A percentile compares a stretch with the other conserved stretches of the same genome.
Conservation (phyloP, 306 rosid species). For the Lablab purpureus region DNA sequence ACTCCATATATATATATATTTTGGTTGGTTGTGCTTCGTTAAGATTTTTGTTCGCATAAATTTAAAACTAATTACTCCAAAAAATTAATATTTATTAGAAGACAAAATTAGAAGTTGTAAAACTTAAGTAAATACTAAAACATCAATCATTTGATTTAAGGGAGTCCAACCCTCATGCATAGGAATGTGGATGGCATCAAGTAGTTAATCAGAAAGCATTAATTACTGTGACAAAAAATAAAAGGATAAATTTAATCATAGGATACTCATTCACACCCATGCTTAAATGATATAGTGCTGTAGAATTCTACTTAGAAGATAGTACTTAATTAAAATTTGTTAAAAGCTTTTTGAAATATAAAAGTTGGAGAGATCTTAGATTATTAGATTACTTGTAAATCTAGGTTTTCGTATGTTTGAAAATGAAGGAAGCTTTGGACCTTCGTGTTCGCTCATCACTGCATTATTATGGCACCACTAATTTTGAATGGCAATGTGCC, state of each 20-base stretch:
- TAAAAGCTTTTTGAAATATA: slow-evolving; percentile 16
- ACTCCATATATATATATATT: too few species aligned
- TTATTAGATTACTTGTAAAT: slow-evolving; percentile 9
- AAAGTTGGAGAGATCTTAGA: slow-evolving; percentile 17
- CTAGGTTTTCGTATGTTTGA: slow-evolving; percentile 4
- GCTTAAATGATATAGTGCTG: neutral
- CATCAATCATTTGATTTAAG: too few species aligned
- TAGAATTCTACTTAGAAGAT: neutral
- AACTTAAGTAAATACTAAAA: too few species aligned
- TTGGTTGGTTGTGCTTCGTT: too few species aligned
- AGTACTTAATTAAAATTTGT: neutral
- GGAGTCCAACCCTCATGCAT: too few species aligned
- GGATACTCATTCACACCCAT: neutral
- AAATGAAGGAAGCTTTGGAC: slow-evolving; percentile 21
- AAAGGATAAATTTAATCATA: neutral
- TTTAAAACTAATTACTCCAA: too few species aligned
- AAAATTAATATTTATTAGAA: too few species aligned
- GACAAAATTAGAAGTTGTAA: too few species aligned
- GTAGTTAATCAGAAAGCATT: slow-evolving; percentile 9
- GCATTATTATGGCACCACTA: slow-evolving; percentile 37
- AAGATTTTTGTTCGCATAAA: too few species aligned
- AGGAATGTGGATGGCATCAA: neutral
- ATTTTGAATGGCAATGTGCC: slow-evolving; percentile 28
- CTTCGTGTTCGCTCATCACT: slow-evolving; percentile 33
- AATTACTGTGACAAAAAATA: neutral